Evolutionary conservation across 306 rosid species (phyloP).

Genomic region (Vachellia pachyceras): DNA sequence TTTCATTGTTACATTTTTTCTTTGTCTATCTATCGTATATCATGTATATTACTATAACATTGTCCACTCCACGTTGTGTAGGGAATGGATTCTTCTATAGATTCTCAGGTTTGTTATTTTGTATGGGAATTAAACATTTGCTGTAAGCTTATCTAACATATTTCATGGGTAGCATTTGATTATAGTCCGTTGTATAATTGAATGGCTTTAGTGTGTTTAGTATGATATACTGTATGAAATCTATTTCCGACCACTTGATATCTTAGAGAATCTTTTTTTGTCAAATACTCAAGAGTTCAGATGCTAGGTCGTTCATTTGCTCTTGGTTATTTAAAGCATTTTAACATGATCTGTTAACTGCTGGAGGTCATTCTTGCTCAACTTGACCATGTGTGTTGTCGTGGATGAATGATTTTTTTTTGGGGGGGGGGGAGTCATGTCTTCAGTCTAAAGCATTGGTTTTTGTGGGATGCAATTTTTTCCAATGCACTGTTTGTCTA

Average conservation of each 20-base stretch:
- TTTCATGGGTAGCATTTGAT: neutral
- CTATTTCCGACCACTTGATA: neutral
- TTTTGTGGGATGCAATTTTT: neutral
- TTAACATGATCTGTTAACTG: neutral
- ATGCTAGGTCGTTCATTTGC: neutral
- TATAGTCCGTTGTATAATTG: neutral
- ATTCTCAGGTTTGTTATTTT: constrained; percentile 8
- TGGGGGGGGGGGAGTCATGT: no score
- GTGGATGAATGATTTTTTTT: constrained; percentile 3
- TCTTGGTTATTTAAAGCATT: neutral
- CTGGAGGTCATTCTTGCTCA: neutral
- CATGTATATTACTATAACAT: neutral
- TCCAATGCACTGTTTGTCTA: neutral
- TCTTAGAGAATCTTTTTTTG: neutral
- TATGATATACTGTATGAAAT: neutral
- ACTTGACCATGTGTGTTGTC: neutral
- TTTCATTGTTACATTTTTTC: neutral
- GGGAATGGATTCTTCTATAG: neutral
- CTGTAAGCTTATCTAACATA: neutral
- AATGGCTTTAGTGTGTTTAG: neutral
- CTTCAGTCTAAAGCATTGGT: neutral
- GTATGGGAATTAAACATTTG: neutral
- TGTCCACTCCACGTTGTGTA: neutral
- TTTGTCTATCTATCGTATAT: neutral
- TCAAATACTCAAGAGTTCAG: neutral